phyloP scores from a whole-genome alignment of 345 rosid genomes.

The Litchi chinensis region DNA sequence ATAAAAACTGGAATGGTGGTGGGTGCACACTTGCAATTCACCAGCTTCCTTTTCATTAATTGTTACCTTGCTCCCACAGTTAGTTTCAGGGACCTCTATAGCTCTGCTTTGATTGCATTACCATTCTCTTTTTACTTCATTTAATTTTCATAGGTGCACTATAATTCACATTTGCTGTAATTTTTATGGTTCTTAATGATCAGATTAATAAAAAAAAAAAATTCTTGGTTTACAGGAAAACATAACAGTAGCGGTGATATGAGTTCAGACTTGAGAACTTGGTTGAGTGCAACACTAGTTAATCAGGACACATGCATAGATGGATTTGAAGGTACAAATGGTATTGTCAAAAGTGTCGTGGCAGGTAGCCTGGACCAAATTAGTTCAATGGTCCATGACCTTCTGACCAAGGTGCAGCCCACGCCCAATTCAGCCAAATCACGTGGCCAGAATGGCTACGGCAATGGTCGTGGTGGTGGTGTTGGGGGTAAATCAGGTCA shows the following conservation, averaged over 20 bases:
- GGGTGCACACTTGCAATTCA: neutral
- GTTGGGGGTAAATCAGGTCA: neutral
- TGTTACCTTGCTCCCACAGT: neutral
- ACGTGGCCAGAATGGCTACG: neutral
- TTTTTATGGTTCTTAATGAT: neutral
- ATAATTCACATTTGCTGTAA: too few relatives aligned
- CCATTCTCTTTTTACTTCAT: neutral
- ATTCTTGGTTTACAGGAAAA: constrained; percentile 44
- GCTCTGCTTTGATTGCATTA: neutral
- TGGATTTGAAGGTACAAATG: constrained; percentile 66
- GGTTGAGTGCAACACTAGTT: constrained; percentile 79
- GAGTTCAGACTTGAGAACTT: constrained; percentile 68
- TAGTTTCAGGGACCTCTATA: neutral
- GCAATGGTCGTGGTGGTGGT: neutral
- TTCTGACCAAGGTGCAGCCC: constrained; percentile 59
- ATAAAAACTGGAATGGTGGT: neutral
- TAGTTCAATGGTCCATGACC: constrained; percentile 44
- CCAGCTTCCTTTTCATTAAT: neutral
- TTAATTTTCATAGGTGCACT: too few relatives aligned
- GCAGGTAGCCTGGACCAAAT: constrained; percentile 57
- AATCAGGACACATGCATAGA: constrained; percentile 85
- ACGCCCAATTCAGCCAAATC: constrained; percentile 26
- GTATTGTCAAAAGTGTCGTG: constrained; percentile 50
- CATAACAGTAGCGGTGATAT: constrained; percentile 68
- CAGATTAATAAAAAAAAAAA: neutral